Base-by-base conservation (phyloP, 805 yeast species). In the Ogataea nonfermentans region DNA sequence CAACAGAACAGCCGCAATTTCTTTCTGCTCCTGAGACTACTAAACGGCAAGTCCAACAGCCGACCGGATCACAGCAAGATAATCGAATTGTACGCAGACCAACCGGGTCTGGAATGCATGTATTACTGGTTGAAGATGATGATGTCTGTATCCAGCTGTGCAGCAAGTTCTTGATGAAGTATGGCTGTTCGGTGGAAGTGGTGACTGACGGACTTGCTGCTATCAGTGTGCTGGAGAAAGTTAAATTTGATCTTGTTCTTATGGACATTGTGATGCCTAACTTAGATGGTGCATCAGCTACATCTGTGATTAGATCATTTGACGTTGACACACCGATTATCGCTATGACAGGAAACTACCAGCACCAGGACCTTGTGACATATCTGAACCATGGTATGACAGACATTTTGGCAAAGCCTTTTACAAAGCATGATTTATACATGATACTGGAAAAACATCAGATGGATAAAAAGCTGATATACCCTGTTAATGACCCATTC, bases 211-310 rank as follows among this genome's bases (percentile, higher is more conserved):
- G 99, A 0, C 65, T 91, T 9, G 81, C 86, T 24, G 96, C 96
- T 3, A 88, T 93, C 30, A 74, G 79, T 24, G 82, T 80, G 0
- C 76, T 84, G 22, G 90, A 82, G 56, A 76, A 78, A 35, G 76
- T 77, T 24, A 76, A 81, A 51, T 85, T 80, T 54, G 95, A 84
- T 61, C 65, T 85, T 43, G 91, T 85, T 1, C 61, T 85, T 30
- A 85, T 85, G 95, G 95, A 85, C 63, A 85, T 85, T 37, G 91
- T 85, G 15, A 85, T 85, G 93, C 95, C 95, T 9, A 84, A 83
- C 57, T 62, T 85, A 51, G 88, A 87, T 66, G 88, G 96, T 54
- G 89, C 90, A 14, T 81, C 95, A 2, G 96, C 96, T 1, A 84
- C 96, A 1, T 83, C 91, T 28, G 79, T 91, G 30, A 88, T 93